Conservation (phyloP, 106 monocot species). For the Amphibolis antarctica region DNA sequence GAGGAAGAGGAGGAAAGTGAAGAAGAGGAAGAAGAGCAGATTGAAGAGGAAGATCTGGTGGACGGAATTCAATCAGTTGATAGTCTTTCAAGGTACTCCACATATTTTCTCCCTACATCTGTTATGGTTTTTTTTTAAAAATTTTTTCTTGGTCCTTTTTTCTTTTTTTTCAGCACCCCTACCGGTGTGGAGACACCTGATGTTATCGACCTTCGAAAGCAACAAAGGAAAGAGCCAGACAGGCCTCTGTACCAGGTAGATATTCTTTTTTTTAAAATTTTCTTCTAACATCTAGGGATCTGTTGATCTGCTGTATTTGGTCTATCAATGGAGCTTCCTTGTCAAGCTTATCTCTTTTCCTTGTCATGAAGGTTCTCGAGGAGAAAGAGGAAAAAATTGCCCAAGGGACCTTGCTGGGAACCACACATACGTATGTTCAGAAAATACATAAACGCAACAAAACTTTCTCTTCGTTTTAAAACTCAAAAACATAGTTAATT, state of each 20-base stretch:
- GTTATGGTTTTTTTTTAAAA: not conserved
- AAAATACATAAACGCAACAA: not conserved
- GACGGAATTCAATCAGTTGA: slow-evolving; percentile 96
- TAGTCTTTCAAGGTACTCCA: slow-evolving; percentile 68
- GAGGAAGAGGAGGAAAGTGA: slow-evolving; percentile 78
- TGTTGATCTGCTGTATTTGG: too few relatives aligned
- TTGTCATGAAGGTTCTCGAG: slow-evolving; percentile 62
- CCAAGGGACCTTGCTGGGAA: slow-evolving; percentile 81
- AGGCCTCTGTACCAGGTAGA: slow-evolving; percentile 82
- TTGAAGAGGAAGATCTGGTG: slow-evolving; percentile 78
- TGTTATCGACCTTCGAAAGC: slow-evolving; percentile 97
- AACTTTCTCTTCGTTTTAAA: not conserved
- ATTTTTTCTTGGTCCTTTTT: not conserved
- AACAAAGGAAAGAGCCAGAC: slow-evolving; percentile 95
- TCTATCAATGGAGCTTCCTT: too few relatives aligned
- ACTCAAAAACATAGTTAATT: not conserved
- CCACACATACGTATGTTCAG: slow-evolving; percentile 69
- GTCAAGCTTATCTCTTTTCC: not conserved
- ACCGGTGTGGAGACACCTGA: slow-evolving; percentile 99
- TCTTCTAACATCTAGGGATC: not conserved
- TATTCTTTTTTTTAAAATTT: not conserved
- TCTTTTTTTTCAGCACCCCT: slow-evolving; percentile 54
- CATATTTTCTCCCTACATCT: not conserved
- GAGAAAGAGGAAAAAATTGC: slow-evolving; percentile 97
- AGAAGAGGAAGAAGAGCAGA: slow-evolving; percentile 81